Percentiles rank a stretch among this genome's conserved stretches.
phyloP scores from a whole-genome alignment of 345 rosid species.

The Aurinia saxatilis region DNA sequence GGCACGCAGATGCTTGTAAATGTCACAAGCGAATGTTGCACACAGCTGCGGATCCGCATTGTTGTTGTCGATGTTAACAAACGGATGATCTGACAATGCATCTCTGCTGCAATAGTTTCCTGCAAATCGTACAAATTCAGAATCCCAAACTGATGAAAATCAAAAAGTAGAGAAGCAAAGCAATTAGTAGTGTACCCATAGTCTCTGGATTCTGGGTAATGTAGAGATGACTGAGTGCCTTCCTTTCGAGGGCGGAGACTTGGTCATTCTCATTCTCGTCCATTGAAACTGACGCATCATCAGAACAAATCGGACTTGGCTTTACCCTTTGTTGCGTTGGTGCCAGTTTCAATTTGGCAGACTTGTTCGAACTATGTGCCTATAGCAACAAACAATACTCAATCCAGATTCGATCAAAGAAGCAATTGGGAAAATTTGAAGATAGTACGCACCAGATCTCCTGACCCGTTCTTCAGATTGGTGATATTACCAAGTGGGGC shows the following conservation, averaged over 20 bases:
- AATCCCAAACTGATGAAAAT: background rate
- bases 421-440: background rate
- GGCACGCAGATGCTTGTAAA: conserved; percentile 56
- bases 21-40: conserved; percentile 51
- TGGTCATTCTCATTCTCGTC: conserved; percentile 56
- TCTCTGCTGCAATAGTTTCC: conserved; percentile 61
- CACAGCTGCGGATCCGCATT: conserved; percentile 75
- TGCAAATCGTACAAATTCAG: conserved; percentile 20
- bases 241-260: conserved; percentile 45
- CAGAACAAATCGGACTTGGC: conserved; percentile 32
- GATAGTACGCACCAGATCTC: conserved; percentile 42
- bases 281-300: conserved; percentile 50
- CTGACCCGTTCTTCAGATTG: conserved; percentile 45
- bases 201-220: conserved; percentile 46
- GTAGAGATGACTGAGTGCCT: conserved; percentile 64
- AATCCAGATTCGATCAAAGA: background rate
- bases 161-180: background rate
- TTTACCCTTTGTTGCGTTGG: conserved; percentile 12
- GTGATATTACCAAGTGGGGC: conserved; percentile 71
- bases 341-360: conserved; percentile 47
- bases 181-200: conserved; percentile 30
- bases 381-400: conserved; percentile 2
- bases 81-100: conserved; percentile 34
- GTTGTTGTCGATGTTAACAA: conserved; percentile 51
- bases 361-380: conserved; percentile 49